Conservation (phyloP, 2,329 filamentous ascomycete genomes). For the Pyrenochaeta sp. region DNA sequence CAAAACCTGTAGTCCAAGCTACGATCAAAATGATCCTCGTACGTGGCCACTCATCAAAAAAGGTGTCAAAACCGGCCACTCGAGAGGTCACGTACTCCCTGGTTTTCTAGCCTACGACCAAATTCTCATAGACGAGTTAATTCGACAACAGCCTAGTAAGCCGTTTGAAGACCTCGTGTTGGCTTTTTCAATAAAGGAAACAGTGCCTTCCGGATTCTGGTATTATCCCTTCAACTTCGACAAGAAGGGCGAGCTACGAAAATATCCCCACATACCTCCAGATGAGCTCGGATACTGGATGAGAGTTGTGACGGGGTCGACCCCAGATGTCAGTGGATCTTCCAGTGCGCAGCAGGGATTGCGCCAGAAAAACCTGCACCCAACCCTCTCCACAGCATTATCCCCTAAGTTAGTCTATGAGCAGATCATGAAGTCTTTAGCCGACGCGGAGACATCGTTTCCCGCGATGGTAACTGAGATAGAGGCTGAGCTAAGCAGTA, state of each 20-base stretch:
- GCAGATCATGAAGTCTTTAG: constrained; percentile 1
- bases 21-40: constrained; percentile 1
- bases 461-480: neutral
- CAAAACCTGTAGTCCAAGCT: neutral
- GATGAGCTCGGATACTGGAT: neutral
- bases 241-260: neutral
- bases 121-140: neutral
- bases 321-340: neutral
- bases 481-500: neutral
- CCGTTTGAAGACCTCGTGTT: neutral
- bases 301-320: neutral
- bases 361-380: neutral
- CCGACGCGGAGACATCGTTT: neutral
- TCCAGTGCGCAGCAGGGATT: neutral
- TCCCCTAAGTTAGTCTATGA: neutral
- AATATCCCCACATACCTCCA: neutral
- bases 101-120: neutral
- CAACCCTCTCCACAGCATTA: neutral
- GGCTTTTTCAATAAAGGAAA: neutral
- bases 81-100: neutral
- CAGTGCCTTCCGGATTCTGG: neutral
- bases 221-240: constrained; percentile 5
- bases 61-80: neutral
- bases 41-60: constrained; percentile 4
- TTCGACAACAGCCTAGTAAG: neutral